These are phyloP conservation scores for Chytriomyces hyalinus DNA, from an alignment of 192 early-diverging fungal species.

Conservation along the genomic window DNA sequence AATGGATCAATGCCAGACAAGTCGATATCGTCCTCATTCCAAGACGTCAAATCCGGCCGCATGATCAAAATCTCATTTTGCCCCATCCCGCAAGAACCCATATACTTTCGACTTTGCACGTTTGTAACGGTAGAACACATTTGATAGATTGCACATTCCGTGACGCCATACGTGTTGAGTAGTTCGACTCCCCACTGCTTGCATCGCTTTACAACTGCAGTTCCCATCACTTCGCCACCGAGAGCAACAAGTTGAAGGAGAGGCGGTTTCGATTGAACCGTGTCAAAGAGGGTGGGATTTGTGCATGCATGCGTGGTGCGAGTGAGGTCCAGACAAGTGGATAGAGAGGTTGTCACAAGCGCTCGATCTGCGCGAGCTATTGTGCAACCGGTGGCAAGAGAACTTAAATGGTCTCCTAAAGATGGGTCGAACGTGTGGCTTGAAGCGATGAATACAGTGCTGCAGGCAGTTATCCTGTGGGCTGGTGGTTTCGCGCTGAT, in stretches of 20 bases:
- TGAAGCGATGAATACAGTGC: slow-evolving; percentile 42
- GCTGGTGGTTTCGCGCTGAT: slow-evolving; percentile 28
- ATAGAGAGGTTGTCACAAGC: slow-evolving; percentile 17
- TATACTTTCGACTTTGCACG: slow-evolving; percentile 14
- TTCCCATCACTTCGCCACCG: slow-evolving; percentile 46
- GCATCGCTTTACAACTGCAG: slow-evolving; percentile 20
- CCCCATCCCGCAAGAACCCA: slow-evolving; percentile 31
- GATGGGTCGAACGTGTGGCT: slow-evolving; percentile 47
- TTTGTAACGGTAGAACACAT: slow-evolving; percentile 16
- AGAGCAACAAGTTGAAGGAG: slow-evolving; percentile 38
- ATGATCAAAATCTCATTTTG: slow-evolving; percentile 37
- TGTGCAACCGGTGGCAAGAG: slow-evolving; percentile 36
- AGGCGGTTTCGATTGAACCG: slow-evolving; percentile 20
- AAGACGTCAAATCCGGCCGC: background rate
- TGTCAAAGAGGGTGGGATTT: slow-evolving; percentile 44
- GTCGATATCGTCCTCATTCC: slow-evolving; percentile 2
- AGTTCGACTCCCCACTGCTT: slow-evolving; percentile 30
- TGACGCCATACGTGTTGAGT: slow-evolving; percentile 52
- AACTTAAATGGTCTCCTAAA: slow-evolving; percentile 38
- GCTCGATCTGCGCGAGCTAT: slow-evolving; percentile 31
- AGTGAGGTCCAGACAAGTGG: slow-evolving; percentile 20
- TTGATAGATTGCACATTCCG: slow-evolving; percentile 51
- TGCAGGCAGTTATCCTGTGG: slow-evolving; percentile 14
- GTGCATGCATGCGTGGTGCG: slow-evolving; percentile 40
- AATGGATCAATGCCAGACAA: slow-evolving; percentile 7